Percentiles rank a stretch among this genome's conserved stretches.
Conservation (phyloP, 176 grass and related monocot genomes). For the Triticum monococcum region DNA sequence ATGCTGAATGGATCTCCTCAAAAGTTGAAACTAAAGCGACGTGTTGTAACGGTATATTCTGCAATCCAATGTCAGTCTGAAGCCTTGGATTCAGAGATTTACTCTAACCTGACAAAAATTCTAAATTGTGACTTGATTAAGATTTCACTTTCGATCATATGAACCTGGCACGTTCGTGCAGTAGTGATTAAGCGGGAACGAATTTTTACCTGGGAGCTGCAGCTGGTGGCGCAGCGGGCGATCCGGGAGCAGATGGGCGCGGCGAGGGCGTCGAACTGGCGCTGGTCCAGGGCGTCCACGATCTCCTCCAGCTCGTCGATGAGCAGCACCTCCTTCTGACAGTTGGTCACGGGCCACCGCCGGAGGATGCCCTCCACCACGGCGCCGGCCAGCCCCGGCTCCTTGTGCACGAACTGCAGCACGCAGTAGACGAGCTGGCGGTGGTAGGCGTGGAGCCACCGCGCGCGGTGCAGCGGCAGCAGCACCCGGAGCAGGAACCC, state of each 20-base stretch:
- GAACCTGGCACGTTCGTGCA: neutral
- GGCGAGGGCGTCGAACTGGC: constrained; percentile 51
- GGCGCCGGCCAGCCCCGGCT: constrained; percentile 29
- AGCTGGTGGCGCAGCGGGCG: constrained; percentile 61
- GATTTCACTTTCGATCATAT: neutral
- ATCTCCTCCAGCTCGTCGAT: constrained; percentile 87
- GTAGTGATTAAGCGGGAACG: too few species aligned
- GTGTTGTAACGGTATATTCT: constrained; percentile 12
- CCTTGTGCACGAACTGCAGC: constrained; percentile 72
- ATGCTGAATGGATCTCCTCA: neutral
- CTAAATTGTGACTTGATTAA: too few species aligned
- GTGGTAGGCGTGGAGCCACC: constrained; percentile 56
- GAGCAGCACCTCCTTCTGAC: constrained; percentile 87
- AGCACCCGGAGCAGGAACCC: constrained; percentile 66
- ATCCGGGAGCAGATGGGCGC: constrained; percentile 63
- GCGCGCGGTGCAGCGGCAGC: constrained; percentile 71
- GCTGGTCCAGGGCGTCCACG: constrained; percentile 26
- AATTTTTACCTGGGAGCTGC: constrained; percentile 64
- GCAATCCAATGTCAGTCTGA: neutral
- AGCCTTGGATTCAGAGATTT: neutral
- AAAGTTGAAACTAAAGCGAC: neutral
- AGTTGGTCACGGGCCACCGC: constrained; percentile 70
- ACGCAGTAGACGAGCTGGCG: constrained; percentile 82
- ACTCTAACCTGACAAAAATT: too few species aligned
- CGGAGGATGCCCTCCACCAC: constrained; percentile 52